A percentile compares a stretch with the other conserved stretches of the same genome.
These are phyloP conservation scores for Ceratonia siliqua DNA, from an alignment of 306 rosid genomes.

Conservation along the genomic window DNA sequence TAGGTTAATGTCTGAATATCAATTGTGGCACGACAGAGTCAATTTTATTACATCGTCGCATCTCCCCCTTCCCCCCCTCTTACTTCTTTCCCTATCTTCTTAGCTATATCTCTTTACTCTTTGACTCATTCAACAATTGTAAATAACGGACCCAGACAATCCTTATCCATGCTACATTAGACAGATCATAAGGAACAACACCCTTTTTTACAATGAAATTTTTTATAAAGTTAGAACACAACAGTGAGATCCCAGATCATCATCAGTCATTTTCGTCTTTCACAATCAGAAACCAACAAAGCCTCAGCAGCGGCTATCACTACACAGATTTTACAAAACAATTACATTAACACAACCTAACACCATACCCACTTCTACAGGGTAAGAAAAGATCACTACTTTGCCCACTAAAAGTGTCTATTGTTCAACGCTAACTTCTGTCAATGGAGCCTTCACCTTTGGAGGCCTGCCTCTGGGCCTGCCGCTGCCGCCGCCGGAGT, in stretches of 20 bases:
- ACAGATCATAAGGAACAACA: not conserved
- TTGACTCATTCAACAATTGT: not conserved
- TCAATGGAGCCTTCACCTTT: conserved; percentile 51
- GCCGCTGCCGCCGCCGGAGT: conserved; percentile 30
- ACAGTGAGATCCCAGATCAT: not conserved
- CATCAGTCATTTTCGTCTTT: conserved; percentile 17
- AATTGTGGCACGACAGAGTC: not conserved
- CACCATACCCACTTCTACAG: conserved; percentile 39
- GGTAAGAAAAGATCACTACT: not conserved
- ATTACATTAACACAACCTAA: conserved; percentile 31
- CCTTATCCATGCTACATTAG: not conserved
- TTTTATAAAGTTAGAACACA: not conserved
- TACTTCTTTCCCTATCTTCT: not conserved
- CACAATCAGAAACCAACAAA: conserved; percentile 15
- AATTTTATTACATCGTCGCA: not conserved
- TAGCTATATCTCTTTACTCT: not conserved
- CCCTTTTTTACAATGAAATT: not conserved
- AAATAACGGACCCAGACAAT: not conserved
- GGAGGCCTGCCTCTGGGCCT: conserved; percentile 83
- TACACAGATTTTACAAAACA: conserved; percentile 36
- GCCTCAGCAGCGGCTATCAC: not conserved
- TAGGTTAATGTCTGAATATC: not conserved
- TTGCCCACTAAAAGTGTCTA: conserved; percentile 15
- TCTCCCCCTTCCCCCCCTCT: not conserved
- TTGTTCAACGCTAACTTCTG: conserved; percentile 52